Evolutionary conservation across 2,329 filamentous ascomycete genomes (phyloP).

Genomic region (Sporothrix pseudoabietina): DNA sequence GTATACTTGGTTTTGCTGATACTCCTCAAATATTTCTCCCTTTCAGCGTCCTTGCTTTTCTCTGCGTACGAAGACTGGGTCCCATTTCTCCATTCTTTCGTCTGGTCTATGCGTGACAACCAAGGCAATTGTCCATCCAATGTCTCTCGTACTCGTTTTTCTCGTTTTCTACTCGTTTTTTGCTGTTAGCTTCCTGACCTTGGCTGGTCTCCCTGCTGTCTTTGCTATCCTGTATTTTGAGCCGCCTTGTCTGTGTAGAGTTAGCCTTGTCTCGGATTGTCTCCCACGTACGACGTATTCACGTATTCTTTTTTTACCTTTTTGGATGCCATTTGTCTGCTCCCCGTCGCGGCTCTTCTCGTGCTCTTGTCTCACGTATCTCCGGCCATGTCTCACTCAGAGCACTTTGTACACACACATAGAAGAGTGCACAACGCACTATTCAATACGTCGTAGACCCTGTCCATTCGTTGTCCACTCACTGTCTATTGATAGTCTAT

Average conservation of each 20-base stretch:
- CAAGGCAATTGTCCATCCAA: neutral
- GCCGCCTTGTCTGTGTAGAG: neutral
- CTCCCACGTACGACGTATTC: too few species aligned
- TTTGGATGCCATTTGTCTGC: neutral
- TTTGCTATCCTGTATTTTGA: neutral
- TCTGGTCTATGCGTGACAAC: neutral
- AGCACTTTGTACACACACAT: neutral
- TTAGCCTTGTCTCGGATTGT: neutral
- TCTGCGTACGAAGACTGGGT: neutral
- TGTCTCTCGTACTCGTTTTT: conserved; percentile 8
- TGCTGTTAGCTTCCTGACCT: neutral
- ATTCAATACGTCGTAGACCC: neutral
- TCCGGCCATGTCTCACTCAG: conserved; percentile 1
- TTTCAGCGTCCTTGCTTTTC: neutral
- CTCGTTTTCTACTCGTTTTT: conserved; percentile 1
- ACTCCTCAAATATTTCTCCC: neutral
- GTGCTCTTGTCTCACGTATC: conserved; percentile 13
- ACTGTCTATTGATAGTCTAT: neutral
- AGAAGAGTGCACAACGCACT: neutral
- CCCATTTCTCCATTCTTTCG: neutral
- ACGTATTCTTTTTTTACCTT: too few species aligned
- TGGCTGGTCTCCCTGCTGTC: neutral
- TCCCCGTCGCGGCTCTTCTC: neutral
- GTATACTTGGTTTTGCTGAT: neutral
- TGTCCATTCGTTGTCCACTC: neutral